Evolutionary conservation across 495 filamentous ascomycete species (phyloP), one percentile per base, ranked within the genome.

Genomic region (Neurospora africana): DNA sequence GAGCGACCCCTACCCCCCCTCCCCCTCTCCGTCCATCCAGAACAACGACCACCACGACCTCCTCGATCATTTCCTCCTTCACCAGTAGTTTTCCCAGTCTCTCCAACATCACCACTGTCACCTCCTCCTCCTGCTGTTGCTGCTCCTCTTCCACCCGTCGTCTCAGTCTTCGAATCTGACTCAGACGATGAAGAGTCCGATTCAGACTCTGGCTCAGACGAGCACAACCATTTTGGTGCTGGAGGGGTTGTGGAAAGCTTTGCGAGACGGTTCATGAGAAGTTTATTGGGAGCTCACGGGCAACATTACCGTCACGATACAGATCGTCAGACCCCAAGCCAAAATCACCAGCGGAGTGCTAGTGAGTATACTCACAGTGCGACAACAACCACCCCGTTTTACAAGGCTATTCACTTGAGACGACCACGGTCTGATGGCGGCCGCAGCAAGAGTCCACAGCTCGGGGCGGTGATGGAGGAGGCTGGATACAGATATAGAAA

Each of bases 101-200:
- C 47, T 27, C 21, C 47, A 53, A 15, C 5, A 53, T 53, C 47
- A 61, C 53, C 53, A 61, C 15, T 33, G 2, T 15, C 53, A 30
- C 15, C 53, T 8, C 53, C 53, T 19, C 2, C 21, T 3, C 11
- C 13, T 6, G 15, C 69, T 15, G 5, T 47, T 21, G 23, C 68
- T 27, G 40, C 19, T 17, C 38, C 40, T 27, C 33, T 37, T 21
- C 70, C 72, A n/a, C 69, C 68, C 4, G 58, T 65, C 41, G 65
- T 75, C 36, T 79, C 77, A 27, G 71, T 79, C 69, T 79, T 79
- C 36, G 78, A 79, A 36, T 33, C 58, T 6, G 77, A 79, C 53
- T 72, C 78, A 1, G 76, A 78, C 39, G 73, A 72, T 71, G 68
- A 72, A 0, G 71, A 73, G 8, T 21, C 65, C 0, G 68, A 75